Conservation (phyloP, 768 basidiomycete genomes). For the Thelephora ganbajun region DNA sequence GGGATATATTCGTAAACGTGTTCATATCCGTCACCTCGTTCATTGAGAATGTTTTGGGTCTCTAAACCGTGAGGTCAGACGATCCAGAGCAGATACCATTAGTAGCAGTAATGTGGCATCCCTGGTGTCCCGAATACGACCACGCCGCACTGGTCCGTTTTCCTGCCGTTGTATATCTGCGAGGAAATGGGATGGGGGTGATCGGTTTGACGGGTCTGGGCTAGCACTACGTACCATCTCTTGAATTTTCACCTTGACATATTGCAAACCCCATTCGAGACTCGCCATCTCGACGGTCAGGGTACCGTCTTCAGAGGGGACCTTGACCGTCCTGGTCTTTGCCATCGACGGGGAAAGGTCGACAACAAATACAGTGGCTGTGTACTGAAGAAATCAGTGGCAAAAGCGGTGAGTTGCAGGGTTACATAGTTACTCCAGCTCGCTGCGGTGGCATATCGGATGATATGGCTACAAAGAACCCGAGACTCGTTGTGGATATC, state of each 20-base stretch:
- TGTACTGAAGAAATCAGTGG: slow-evolving; percentile 36
- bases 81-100: not conserved
- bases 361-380: slow-evolving; percentile 79
- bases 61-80: slow-evolving; percentile 21
- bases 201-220: not conserved
- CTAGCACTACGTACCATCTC: slow-evolving; percentile 51
- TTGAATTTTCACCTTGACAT: slow-evolving; percentile 81
- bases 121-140: slow-evolving; percentile 79
- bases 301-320: slow-evolving; percentile 27
- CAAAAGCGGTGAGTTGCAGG: not conserved
- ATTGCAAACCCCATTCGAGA: slow-evolving; percentile 73
- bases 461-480: slow-evolving; percentile 4
- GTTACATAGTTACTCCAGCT: slow-evolving; percentile 47
- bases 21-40: slow-evolving; percentile 55
- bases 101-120: slow-evolving; percentile 13
- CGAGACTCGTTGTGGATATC: slow-evolving; percentile 6
- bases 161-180: slow-evolving; percentile 82
- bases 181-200: not conserved
- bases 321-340: slow-evolving; percentile 37
- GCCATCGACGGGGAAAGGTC: slow-evolving; percentile 86
- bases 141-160: slow-evolving; percentile 91
- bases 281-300: slow-evolving; percentile 52
- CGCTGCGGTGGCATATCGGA: slow-evolving; percentile 61
- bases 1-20: slow-evolving; percentile 58
- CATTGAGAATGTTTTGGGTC: slow-evolving; percentile 52